Conservation (phyloP, 2,329 filamentous ascomycete genomes). For the Cladosporium oxysporum region DNA sequence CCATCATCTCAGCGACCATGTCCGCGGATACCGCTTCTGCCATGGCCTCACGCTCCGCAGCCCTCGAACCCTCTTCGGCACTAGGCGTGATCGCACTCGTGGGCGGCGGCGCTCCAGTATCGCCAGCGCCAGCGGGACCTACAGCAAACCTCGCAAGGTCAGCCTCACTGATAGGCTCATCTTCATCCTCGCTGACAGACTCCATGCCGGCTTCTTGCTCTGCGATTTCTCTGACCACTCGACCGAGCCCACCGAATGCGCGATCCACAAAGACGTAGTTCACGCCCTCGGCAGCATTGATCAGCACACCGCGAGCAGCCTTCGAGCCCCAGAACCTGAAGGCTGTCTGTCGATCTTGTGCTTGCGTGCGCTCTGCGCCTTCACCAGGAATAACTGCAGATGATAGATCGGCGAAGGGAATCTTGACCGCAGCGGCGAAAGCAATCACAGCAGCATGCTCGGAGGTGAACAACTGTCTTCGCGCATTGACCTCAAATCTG, state of each 20-base stretch:
- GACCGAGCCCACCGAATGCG: constrained; percentile 62
- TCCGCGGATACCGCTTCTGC: constrained; percentile 25
- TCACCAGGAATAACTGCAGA: constrained; percentile 35
- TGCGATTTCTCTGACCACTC: constrained; percentile 34
- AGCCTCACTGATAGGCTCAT: constrained; percentile 24
- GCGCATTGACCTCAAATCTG: constrained; percentile 58
- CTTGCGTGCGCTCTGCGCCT: constrained; percentile 28
- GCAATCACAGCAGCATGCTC: constrained; percentile 59
- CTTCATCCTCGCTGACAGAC: constrained; percentile 28
- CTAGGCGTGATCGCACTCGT: not conserved
- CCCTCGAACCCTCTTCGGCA: not conserved
- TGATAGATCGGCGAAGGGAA: constrained; percentile 55
- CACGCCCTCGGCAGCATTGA: constrained; percentile 58
- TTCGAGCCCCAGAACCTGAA: constrained; percentile 60
- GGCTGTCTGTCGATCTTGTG: constrained; percentile 48
- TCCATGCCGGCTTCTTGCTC: constrained; percentile 23
- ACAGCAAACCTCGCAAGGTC: constrained; percentile 23
- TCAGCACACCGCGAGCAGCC: constrained; percentile 60
- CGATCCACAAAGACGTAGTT: constrained; percentile 60
- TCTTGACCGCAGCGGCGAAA: constrained; percentile 56
- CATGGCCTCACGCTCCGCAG: not conserved
- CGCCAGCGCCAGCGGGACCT: not conserved
- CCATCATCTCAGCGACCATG: constrained; percentile 13
- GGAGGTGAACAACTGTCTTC: constrained; percentile 52
- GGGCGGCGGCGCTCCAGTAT: not conserved